Base-by-base conservation (phyloP, 2,329 filamentous ascomycete genomes). In the Kalmusia sp. region DNA sequence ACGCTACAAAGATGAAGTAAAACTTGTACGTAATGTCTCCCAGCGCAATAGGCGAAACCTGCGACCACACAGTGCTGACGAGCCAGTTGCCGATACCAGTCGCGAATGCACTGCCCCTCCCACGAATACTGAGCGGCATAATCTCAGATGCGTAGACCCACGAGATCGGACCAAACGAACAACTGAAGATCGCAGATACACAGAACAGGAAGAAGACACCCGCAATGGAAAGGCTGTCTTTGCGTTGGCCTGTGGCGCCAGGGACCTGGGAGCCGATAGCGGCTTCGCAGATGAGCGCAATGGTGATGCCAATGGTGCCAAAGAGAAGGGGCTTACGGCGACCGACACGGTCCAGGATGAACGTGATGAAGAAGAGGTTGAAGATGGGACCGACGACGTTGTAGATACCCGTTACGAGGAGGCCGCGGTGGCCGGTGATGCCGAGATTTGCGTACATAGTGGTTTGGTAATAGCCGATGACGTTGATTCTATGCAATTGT, bases 61-160 rank as follows among this genome's bases (percentile, higher is more conserved):
- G 84, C 6, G 79, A 80, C 76, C 83, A 87, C 24, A 87, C 75
- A 0, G 84, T 85, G 25, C 81, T 80, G 14, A 86, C 81, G 3
- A 84, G 74, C 83, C 83, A 86, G 59, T 85, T 86, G 1, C 83
- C 83, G 38, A 86, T 76, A 41, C 78, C 82, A 0, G 83, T 84
- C 0, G 83, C 82, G 56, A 86, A 84, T 4, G 83, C 82, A 40
- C 80, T 82, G 2, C 84, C 84, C 19, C 80, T 77, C 5, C 82
- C 82, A 27, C 87, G 84, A 49, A 88, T 88, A 57, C 85, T 84
- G 72, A 89, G 82, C 8, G 87, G 86, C 70, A 74, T 71, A 54
- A 89, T 84, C 68, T 89, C 87, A 14, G 82, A 81, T 67, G 86
- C 85, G 68, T 89, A 89, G 1, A 88, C 78, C 85, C 86, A 88